Evolutionary conservation across 1,139 yeast genomes (phyloP).

Genomic region (Diutina rugosa): DNA sequence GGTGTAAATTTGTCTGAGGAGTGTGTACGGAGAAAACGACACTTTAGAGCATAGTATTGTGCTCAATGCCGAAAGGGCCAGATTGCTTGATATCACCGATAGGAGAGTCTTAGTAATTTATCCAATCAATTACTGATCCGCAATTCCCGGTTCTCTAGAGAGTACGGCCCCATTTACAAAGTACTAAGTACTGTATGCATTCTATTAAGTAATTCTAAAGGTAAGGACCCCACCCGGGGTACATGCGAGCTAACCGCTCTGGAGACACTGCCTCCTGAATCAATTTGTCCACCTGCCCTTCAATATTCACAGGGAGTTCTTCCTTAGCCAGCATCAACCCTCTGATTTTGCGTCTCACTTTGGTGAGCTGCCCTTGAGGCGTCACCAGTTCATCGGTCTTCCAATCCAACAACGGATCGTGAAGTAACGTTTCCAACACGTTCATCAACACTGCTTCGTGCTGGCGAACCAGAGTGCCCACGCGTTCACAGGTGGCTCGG

Average conservation of each 20-base stretch:
- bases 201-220: slow-evolving; percentile 8
- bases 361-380: slow-evolving; percentile 61
- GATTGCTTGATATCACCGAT: no score
- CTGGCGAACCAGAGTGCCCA: slow-evolving; percentile 56
- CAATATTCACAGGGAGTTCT: slow-evolving; percentile 77
- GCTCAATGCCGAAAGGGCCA: no score
- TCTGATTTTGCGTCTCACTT: slow-evolving; percentile 67
- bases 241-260: slow-evolving; percentile 72
- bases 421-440: slow-evolving; percentile 79
- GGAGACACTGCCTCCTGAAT: slow-evolving; percentile 73
- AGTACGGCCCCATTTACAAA: no score
- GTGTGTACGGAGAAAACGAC: no score
- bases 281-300: slow-evolving; percentile 85
- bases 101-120: no score
- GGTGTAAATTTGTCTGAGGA: no score
- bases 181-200: no score
- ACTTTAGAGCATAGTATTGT: no score
- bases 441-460: slow-evolving; percentile 88
- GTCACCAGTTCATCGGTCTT: slow-evolving; percentile 18
- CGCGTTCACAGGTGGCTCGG: slow-evolving; percentile 76
- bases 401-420: slow-evolving; percentile 85
- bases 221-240: slow-evolving; percentile 88
- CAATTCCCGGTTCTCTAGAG: no score
- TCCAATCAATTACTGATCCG: no score
- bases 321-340: slow-evolving; percentile 71